phyloP scores from a whole-genome alignment of 345 rosid species.

The Brassica incana region DNA sequence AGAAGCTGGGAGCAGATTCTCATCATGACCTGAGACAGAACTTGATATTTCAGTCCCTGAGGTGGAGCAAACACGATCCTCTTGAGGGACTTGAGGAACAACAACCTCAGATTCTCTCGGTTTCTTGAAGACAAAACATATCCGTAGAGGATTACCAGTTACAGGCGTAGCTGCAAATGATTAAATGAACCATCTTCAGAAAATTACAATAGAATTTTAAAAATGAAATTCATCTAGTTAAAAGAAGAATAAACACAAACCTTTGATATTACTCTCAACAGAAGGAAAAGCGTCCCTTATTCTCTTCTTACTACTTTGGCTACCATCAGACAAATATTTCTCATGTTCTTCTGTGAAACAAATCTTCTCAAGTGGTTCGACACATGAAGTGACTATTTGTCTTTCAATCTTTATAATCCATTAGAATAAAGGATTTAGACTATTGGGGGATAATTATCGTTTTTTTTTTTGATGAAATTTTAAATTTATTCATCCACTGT shows the following conservation, averaged over 20 bases:
- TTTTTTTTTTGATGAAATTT: too few species aligned
- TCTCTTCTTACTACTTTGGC: conserved; percentile 46
- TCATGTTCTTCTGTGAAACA: conserved; percentile 30
- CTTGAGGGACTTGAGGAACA: neutral
- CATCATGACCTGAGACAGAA: neutral
- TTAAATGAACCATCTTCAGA: neutral
- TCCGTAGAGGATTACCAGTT: conserved; percentile 53
- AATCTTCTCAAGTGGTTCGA: conserved; percentile 33
- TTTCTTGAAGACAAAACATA: conserved; percentile 48
- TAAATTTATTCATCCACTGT: too few species aligned
- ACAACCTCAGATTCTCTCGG: conserved; percentile 20
- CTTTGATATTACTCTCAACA: conserved; percentile 32
- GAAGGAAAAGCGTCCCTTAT: conserved; percentile 22
- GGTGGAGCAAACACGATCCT: conserved; percentile 38
- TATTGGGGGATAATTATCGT: too few species aligned
- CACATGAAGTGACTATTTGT: too few species aligned
- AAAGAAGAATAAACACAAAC: conserved; percentile 27
- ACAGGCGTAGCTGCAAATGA: conserved; percentile 4
- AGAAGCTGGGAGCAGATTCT: neutral
- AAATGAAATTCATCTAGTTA: neutral
- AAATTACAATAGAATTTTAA: neutral
- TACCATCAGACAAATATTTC: conserved; percentile 50
- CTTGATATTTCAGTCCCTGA: conserved; percentile 19
- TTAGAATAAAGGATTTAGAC: too few species aligned
- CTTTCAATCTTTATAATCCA: too few species aligned